A percentile compares a stretch with the other conserved stretches of the same genome.
Evolutionary conservation across 1,284 basidiomycete genomes (phyloP).

Genomic region (Cronartium ribicola): DNA sequence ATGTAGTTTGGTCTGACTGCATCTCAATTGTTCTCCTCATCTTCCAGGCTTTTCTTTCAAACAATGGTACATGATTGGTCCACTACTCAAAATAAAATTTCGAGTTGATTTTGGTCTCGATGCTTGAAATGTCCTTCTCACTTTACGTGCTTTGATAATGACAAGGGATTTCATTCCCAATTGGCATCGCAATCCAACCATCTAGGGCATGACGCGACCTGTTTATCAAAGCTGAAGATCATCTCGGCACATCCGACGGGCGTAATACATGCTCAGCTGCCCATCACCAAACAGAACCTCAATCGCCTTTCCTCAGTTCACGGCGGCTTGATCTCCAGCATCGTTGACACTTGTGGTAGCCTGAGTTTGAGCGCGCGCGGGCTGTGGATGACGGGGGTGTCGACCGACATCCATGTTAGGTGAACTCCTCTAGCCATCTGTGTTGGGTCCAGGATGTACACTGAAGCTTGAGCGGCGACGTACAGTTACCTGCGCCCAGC

Average conservation of each 20-base stretch:
- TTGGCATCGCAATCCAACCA: background rate
- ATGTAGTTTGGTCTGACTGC: background rate
- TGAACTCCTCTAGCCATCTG: slow-evolving; percentile 55
- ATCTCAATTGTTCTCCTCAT: background rate
- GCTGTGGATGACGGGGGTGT: slow-evolving; percentile 76
- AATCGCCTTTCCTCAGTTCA: slow-evolving; percentile 58
- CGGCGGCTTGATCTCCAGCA: slow-evolving; percentile 74
- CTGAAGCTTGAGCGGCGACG: slow-evolving; percentile 19
- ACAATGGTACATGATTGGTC: background rate
- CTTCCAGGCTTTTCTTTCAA: slow-evolving; percentile 3
- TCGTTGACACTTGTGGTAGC: slow-evolving; percentile 79
- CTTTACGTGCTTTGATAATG: too few species aligned
- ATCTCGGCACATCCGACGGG: slow-evolving; percentile 2
- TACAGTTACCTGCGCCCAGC: slow-evolving; percentile 36
- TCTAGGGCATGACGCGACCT: slow-evolving; percentile 12
- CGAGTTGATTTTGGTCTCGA: background rate
- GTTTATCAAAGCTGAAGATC: slow-evolving; percentile 19
- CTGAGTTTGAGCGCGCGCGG: slow-evolving; percentile 76
- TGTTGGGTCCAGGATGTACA: slow-evolving; percentile 43
- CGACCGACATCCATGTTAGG: slow-evolving; percentile 67
- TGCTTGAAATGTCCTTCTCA: background rate
- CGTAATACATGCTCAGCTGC: background rate
- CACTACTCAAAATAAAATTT: background rate
- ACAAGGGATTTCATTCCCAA: background rate
- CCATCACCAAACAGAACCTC: background rate